Evolutionary conservation across 1,139 yeast species (phyloP), one percentile per base, ranked within the genome.

Genomic region (Geotrichum reessii): DNA sequence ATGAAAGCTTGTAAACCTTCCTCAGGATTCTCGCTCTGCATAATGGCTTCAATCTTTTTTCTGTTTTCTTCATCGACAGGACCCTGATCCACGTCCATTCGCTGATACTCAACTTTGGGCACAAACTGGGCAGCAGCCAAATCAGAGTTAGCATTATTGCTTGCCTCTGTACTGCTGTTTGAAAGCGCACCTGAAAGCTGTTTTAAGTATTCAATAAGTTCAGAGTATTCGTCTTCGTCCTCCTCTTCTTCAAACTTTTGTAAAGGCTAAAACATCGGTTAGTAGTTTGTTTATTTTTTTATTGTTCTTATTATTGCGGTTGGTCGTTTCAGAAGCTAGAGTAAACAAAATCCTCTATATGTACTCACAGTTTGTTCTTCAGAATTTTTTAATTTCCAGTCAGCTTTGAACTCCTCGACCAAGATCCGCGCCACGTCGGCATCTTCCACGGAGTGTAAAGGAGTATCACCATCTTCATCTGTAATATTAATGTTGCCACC

Each of bases 401-500:
- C 86, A 0, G 93, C 97, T 1, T 80, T 78, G 47, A 84, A 78
- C 58, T 83, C 81, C 66, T 83, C 87, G 0, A 93, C 78, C 59
- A 93, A 74, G 42, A 78, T 68, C 64, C 79, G 81, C 1, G 96
- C 97, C 1, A 84, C 79, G 1, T 71, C 75, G 0, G 81, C 73
- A 60, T 84, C 87, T 69, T 95, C 99, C 28, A 84, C 90, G 64
- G 91, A 95, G 71, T 93, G 98, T 63, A 93, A 77, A 0, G 99
- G 98, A 0, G 98, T 87, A 67, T 93, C 99, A 0, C 99, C 98
- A 66, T 95, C 99, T 37, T 76, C 76, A 66, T 93, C 99, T 61
- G 79, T 84, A 46, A 92, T 76, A 70, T 93, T 90, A 31, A 90
- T 81, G 69, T 93, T 84, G 3, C 97, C 99, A 1, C 89, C 87